These are phyloP conservation scores for Geum urbanum DNA, from an alignment of 306 rosid genomes.

Conservation along the genomic window DNA sequence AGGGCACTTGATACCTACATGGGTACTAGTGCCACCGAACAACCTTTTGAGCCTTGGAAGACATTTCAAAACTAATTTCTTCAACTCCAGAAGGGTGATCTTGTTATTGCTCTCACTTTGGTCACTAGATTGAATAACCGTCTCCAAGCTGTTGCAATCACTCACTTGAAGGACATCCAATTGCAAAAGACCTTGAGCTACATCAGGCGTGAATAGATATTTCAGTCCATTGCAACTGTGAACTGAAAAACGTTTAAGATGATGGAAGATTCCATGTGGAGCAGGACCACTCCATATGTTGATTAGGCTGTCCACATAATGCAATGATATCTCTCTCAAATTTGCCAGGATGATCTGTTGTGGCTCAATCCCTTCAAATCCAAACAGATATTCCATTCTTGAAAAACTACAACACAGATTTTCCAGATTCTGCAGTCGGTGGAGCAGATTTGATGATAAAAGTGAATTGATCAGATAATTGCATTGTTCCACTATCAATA, in stretches of 20 bases:
- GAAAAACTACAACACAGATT: not conserved
- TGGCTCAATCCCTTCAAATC: not conserved
- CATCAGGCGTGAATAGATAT: not conserved
- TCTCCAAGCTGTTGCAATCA: too few species aligned
- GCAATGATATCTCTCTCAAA: conserved; percentile 1
- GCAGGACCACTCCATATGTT: not conserved
- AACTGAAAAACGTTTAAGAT: not conserved
- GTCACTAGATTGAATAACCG: too few species aligned
- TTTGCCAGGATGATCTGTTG: not conserved
- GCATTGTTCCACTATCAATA: not conserved
- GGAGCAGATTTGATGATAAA: conserved; percentile 1
- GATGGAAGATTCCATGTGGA: not conserved
- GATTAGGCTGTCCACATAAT: not conserved
- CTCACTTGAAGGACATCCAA: too few species aligned
- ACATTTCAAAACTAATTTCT: too few species aligned
- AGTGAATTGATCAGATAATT: not conserved
- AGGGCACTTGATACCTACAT: too few species aligned
- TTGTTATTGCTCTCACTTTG: too few species aligned
- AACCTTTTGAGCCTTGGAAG: too few species aligned
- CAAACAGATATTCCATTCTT: not conserved
- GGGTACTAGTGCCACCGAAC: too few species aligned
- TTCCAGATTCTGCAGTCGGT: not conserved
- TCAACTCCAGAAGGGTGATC: too few species aligned
- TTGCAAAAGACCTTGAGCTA: too few species aligned
- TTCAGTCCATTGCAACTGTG: not conserved